These are phyloP conservation scores for Alternaria infectoria DNA, from an alignment of 2,329 filamentous ascomycete species.

Conservation along the genomic window DNA sequence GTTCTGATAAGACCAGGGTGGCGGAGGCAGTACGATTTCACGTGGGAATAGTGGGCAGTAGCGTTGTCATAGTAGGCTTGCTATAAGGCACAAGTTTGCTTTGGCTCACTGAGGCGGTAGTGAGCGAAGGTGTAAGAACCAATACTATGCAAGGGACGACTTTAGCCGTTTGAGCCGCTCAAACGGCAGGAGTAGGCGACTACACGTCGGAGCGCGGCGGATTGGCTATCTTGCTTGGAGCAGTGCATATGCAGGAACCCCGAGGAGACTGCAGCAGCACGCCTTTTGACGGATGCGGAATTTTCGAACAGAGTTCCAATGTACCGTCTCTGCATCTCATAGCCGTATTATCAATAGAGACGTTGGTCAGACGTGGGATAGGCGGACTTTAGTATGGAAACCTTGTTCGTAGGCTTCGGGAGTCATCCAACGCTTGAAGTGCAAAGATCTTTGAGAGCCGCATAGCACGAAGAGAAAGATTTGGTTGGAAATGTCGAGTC, in stretches of 20 bases:
- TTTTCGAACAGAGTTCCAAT: not conserved
- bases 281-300: not conserved
- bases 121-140: not conserved
- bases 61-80: constrained; percentile 2
- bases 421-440: not conserved
- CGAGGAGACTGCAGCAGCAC: constrained; percentile 34
- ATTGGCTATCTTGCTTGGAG: not conserved
- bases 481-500: not conserved
- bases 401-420: not conserved
- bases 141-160: not conserved
- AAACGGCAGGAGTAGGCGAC: constrained; percentile 17
- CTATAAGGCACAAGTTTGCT: not conserved
- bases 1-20: not conserved
- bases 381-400: not conserved
- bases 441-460: not conserved
- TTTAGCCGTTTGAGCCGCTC: constrained; percentile 13
- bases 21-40: not conserved
- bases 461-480: not conserved
- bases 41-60: not conserved
- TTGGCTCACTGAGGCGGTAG: not conserved
- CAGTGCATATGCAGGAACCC: not conserved
- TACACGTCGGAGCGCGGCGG: constrained; percentile 2
- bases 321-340: not conserved
- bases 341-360: not conserved
- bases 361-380: not conserved